Conservation (phyloP, 2,329 filamentous ascomycete species). For the Tolypocladium paradoxum region DNA sequence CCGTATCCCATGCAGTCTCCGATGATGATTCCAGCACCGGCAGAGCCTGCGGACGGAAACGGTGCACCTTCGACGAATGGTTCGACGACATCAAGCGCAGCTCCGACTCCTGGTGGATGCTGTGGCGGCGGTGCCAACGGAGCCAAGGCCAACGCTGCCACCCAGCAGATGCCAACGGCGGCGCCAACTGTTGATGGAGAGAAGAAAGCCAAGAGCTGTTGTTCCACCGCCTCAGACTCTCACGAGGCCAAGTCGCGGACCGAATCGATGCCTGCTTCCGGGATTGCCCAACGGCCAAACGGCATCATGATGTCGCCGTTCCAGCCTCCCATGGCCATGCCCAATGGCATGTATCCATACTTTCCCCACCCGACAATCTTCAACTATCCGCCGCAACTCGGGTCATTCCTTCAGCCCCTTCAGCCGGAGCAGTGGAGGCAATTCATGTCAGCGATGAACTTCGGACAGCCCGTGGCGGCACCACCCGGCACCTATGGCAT, state of each 20-base stretch:
- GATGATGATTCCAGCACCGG: slow-evolving; percentile 8
- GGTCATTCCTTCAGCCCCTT: slow-evolving; percentile 43
- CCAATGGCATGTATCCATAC: slow-evolving; percentile 28
- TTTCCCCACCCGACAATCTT: slow-evolving; percentile 35
- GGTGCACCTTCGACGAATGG: slow-evolving; percentile 10
- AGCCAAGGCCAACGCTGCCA: background rate
- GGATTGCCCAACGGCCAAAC: slow-evolving; percentile 10
- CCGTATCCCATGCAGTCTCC: slow-evolving; percentile 17
- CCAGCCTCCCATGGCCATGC: slow-evolving; percentile 22
- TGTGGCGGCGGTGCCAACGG: slow-evolving; percentile 12
- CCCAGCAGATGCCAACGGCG: slow-evolving; percentile 5
- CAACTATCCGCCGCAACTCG: slow-evolving; percentile 42
- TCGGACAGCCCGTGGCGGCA: slow-evolving; percentile 20
- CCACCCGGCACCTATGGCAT: slow-evolving; percentile 14
- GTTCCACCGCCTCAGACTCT: slow-evolving; percentile 14
- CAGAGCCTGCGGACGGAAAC: slow-evolving; percentile 12
- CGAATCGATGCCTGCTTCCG: slow-evolving; percentile 9
- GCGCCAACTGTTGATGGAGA: slow-evolving; percentile 10
- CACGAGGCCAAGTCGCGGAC: slow-evolving; percentile 10
- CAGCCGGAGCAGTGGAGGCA: slow-evolving; percentile 44
- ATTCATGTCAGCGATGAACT: slow-evolving; percentile 29
- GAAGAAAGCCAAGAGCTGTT: slow-evolving; percentile 16
- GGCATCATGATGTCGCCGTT: slow-evolving; percentile 25
- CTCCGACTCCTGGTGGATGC: slow-evolving; percentile 6
- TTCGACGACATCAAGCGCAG: slow-evolving; percentile 1